Evolutionary conservation across 805 yeast genomes (phyloP).

Genomic region (Tetrapisispora taiwanensis): DNA sequence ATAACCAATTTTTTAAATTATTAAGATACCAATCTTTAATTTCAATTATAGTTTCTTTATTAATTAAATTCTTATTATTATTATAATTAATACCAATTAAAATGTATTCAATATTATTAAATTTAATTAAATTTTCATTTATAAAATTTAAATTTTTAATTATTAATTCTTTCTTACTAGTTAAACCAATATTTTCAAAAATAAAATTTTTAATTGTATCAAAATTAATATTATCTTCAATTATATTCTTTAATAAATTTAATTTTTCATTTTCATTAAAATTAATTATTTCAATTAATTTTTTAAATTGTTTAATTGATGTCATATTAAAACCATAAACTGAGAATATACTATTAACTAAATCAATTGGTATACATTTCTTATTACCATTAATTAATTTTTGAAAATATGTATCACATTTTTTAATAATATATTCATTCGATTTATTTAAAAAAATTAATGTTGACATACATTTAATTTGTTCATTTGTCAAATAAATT

Average conservation of each 20-base stretch:
- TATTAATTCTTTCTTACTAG: conserved; percentile 36
- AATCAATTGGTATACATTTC: conserved; percentile 40
- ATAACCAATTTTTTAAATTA: background rate
- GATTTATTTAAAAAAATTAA: conserved; percentile 15
- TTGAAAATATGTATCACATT: conserved; percentile 38
- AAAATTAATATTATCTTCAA: conserved; percentile 20
- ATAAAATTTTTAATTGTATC: conserved; percentile 42
- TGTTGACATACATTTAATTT: conserved; percentile 30
- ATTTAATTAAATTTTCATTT: conserved; percentile 41
- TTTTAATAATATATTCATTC: conserved; percentile 12
- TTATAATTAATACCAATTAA: conserved; percentile 40
- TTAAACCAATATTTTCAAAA: conserved; percentile 44
- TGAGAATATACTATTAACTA: conserved; percentile 37
- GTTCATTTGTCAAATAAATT: conserved; percentile 15
- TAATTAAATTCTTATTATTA: conserved; percentile 4
- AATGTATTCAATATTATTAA: conserved; percentile 44
- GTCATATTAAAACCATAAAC: conserved; percentile 32
- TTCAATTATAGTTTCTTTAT: background rate
- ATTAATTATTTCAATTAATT: conserved; percentile 43
- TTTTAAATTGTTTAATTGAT: conserved; percentile 47
- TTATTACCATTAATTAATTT: conserved; percentile 44
- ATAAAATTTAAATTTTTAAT: conserved; percentile 49
- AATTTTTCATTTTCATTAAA: conserved; percentile 15
- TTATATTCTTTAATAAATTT: background rate
- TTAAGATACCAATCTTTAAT: background rate